Evolutionary conservation across 2,329 filamentous ascomycete species (phyloP).

Genomic region (Leptoxyphium fumago): DNA sequence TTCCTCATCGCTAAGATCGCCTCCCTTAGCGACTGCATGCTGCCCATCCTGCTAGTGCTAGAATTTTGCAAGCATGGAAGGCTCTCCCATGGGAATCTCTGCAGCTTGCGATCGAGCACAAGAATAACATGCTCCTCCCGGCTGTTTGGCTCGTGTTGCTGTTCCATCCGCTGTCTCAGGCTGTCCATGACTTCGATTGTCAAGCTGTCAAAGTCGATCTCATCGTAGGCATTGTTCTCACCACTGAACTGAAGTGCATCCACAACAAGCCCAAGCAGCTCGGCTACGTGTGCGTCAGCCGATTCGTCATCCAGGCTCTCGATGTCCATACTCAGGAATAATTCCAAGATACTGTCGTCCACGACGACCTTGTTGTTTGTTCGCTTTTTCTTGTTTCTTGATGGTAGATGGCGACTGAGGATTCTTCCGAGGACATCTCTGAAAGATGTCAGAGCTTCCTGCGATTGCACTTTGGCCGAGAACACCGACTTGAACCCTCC

Average conservation of each 20-base stretch:
- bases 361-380: constrained; percentile 39
- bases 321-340: constrained; percentile 77
- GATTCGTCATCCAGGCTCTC: constrained; percentile 53
- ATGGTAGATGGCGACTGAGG: constrained; percentile 73
- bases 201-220: constrained; percentile 90
- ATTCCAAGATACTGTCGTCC: constrained; percentile 58
- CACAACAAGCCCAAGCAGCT: constrained; percentile 88
- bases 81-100: constrained; percentile 91
- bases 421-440: constrained; percentile 63
- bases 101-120: constrained; percentile 79
- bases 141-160: constrained; percentile 23
- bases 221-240: constrained; percentile 91
- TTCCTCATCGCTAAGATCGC: constrained; percentile 39
- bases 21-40: constrained; percentile 65
- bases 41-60: constrained; percentile 78
- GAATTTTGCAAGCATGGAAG: constrained; percentile 67
- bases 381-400: constrained; percentile 45
- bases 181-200: constrained; percentile 78
- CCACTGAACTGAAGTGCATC: constrained; percentile 95
- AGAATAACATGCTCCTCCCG: constrained; percentile 59
- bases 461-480: constrained; percentile 51
- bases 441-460: constrained; percentile 57
- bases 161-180: constrained; percentile 57
- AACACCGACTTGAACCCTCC: constrained; percentile 94
- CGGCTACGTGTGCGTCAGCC: constrained; percentile 77